A percentile compares a stretch with the other conserved stretches of the same genome.
Evolutionary conservation across 768 basidiomycete genomes (phyloP).

Genomic region (Imleria badia): DNA sequence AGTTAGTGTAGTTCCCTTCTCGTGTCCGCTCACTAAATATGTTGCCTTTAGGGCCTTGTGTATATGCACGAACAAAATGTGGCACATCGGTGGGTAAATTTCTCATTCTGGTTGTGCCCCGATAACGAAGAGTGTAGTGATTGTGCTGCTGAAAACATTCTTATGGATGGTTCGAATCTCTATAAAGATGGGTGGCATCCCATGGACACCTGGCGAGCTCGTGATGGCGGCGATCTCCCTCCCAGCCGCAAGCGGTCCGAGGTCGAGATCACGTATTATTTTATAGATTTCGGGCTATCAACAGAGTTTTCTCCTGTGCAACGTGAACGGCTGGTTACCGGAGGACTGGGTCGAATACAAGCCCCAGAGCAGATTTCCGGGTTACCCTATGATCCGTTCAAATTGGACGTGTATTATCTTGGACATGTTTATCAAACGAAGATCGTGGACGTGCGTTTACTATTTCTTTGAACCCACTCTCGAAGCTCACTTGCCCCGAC

Average conservation of each 20-base stretch:
- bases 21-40: background rate
- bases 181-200: slow-evolving; percentile 32
- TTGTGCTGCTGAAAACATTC: slow-evolving; percentile 29
- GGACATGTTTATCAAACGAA: slow-evolving; percentile 24
- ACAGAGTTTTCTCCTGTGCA: slow-evolving; percentile 19
- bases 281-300: slow-evolving; percentile 39
- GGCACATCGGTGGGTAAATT: slow-evolving; percentile 33
- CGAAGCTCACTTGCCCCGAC: background rate
- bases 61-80: slow-evolving; percentile 37
- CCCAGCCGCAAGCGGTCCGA: slow-evolving; percentile 25
- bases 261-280: slow-evolving; percentile 31
- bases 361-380: slow-evolving; percentile 23
- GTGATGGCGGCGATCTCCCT: slow-evolving; percentile 14
- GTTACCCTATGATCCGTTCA: slow-evolving; percentile 30
- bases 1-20: background rate
- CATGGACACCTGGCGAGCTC: background rate
- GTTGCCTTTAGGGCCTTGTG: slow-evolving; percentile 28
- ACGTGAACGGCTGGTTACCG: background rate
- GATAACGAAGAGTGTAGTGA: slow-evolving; percentile 17
- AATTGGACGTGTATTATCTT: slow-evolving; percentile 29
- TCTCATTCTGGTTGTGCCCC: rapidly evolving
- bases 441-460: slow-evolving; percentile 12
- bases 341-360: slow-evolving; percentile 9
- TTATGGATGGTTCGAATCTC: slow-evolving; percentile 28
- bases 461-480: background rate